These are phyloP conservation scores for Boletus insuetus DNA, from an alignment of 768 basidiomycete genomes.

Conservation along the genomic window DNA sequence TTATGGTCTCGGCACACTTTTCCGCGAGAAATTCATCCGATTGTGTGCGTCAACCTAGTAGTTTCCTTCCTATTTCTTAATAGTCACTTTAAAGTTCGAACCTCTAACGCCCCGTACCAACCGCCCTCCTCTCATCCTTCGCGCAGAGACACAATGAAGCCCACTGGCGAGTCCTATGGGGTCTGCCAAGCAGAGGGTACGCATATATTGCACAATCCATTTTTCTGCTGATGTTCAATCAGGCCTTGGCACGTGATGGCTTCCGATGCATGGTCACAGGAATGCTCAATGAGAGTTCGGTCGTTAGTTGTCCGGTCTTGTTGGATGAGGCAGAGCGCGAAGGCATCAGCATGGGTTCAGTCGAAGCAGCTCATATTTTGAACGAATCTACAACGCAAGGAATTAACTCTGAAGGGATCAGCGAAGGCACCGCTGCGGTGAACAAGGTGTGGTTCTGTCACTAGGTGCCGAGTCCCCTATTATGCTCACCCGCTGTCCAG, in stretches of 20 bases:
- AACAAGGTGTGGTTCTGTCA: neutral
- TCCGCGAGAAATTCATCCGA: neutral
- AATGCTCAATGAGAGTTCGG: neutral
- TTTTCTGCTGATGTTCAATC: neutral
- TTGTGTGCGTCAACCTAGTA: neutral
- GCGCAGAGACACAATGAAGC: neutral
- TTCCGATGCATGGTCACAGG: neutral
- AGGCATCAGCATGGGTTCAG: fast-evolving
- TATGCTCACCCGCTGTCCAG: neutral
- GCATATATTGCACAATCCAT: no score
- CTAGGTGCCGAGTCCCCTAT: neutral
- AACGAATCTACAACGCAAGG: neutral
- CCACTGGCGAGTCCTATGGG: neutral
- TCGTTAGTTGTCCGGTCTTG: neutral
- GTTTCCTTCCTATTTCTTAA: neutral
- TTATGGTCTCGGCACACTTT: neutral
- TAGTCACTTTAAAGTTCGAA: neutral
- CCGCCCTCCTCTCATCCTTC: neutral
- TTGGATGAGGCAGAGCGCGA: no score
- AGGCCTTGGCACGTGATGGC: neutral
- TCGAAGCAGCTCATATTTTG: neutral
- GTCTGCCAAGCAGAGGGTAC: neutral
- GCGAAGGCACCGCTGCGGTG: no score
- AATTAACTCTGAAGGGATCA: neutral
- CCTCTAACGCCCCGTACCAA: neutral